A percentile compares a stretch with the other conserved stretches of the same genome.
These are phyloP conservation scores for Excoecaria agallocha DNA, from an alignment of 345 rosid genomes.

Conservation along the genomic window DNA sequence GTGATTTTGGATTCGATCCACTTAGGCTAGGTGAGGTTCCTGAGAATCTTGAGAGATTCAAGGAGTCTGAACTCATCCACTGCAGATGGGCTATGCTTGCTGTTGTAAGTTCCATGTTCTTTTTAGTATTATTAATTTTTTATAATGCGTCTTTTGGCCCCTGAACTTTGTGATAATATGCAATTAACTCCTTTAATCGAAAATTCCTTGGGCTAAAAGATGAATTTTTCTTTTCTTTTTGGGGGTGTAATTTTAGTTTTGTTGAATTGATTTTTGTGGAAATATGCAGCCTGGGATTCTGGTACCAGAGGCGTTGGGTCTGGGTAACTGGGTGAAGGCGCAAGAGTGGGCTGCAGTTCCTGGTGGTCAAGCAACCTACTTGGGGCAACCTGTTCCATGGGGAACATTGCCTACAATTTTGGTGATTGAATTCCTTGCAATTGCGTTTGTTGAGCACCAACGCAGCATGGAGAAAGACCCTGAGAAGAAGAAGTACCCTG, in stretches of 20 bases:
- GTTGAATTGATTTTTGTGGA: background rate
- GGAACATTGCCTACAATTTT: constrained; percentile 86
- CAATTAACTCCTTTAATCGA: no score
- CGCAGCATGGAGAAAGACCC: constrained; percentile 97
- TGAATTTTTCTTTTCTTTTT: no score
- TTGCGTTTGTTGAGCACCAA: constrained; percentile 94
- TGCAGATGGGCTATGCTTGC: constrained; percentile 99
- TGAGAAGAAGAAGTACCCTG: constrained; percentile 95
- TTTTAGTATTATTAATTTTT: background rate
- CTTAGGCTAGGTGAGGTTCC: constrained; percentile 90
- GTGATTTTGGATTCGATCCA: constrained; percentile 99
- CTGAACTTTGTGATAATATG: no score
- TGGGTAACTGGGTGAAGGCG: constrained; percentile 98
- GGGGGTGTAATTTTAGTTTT: background rate
- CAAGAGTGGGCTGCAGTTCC: constrained; percentile 98
- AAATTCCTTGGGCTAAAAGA: no score
- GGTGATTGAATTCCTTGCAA: constrained; percentile 78
- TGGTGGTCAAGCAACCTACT: constrained; percentile 95
- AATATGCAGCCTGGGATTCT: constrained; percentile 77
- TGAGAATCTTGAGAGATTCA: constrained; percentile 93
- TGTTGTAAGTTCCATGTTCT: constrained; percentile 57
- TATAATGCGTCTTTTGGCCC: no score
- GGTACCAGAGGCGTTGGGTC: constrained; percentile 88
- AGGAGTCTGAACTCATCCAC: constrained; percentile 92
- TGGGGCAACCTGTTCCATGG: constrained; percentile 96